A percentile compares a stretch with the other conserved stretches of the same genome.
Evolutionary conservation across 257 asterid genomes (phyloP).

Genomic region (Rhazya stricta): DNA sequence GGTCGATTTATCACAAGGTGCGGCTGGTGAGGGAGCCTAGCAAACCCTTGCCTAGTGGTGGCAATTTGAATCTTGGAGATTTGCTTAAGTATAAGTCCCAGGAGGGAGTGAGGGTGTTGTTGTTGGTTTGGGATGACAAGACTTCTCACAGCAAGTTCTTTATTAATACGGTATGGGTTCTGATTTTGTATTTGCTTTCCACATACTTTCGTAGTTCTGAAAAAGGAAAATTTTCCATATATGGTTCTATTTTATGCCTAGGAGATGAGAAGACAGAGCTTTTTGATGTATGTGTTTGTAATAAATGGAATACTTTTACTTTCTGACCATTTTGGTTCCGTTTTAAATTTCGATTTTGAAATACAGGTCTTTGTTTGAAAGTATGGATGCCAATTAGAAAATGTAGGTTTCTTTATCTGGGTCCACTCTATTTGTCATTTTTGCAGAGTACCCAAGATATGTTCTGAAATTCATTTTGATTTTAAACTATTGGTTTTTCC

Average conservation of each 20-base stretch:
- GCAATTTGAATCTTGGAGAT: constrained; percentile 77
- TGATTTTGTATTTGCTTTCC: constrained; percentile 10
- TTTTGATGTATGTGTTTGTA: neutral
- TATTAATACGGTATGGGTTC: constrained; percentile 53
- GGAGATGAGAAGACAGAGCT: neutral
- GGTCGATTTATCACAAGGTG: constrained; percentile 77
- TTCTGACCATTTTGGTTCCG: neutral
- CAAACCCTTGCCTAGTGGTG: constrained; percentile 73
- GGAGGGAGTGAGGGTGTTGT: constrained; percentile 89
- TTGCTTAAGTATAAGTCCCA: constrained; percentile 83
- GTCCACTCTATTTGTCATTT: constrained; percentile 4
- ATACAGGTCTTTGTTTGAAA: neutral
- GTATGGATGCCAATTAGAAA: neutral
- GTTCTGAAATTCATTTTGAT: neutral
- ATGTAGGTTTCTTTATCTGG: neutral
- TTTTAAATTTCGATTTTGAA: neutral
- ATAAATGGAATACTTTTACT: neutral
- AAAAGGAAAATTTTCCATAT: neutral
- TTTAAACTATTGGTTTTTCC: neutral
- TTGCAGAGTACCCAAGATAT: neutral
- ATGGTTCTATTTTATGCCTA: neutral
- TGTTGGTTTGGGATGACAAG: constrained; percentile 96
- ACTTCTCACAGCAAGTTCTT: constrained; percentile 88
- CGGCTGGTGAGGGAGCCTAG: constrained; percentile 68
- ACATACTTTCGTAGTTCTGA: neutral